Evolutionary conservation across 2,329 filamentous ascomycete genomes (phyloP), one percentile per base, ranked within the genome.

Genomic region (Hansfordia pulvinata): DNA sequence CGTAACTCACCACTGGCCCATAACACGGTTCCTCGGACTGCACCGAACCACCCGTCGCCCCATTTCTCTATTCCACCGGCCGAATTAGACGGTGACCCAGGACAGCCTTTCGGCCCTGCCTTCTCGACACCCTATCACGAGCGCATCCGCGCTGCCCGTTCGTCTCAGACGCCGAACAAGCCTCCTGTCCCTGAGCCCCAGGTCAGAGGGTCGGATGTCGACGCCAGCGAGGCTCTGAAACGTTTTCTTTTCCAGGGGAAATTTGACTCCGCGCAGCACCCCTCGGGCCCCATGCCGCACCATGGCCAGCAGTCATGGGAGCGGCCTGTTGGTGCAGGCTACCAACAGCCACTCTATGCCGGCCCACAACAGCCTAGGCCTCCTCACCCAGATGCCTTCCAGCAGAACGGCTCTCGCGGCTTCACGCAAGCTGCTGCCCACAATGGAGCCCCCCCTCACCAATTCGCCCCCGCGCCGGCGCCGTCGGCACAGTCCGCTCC

Each of bases 111-210:
- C 37, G 77, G 66, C 4, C 74, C 74, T 16, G 66, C 76, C 2
- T 81, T 82, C 46, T 75, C 77, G 4, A 77, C 75, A 1, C 69
- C 71, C 0, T 76, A 72, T 37, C 54, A 65, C 5, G 68, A 76
- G 32, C 64, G 71, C 22, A 73, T 76, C 31, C 62, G 60, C 30
- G 69, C 69, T 27, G 66, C 62, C 13, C 60, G 58, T n/a, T n/a
- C n/a, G n/a, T n/a, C n/a, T n/a, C n/a, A n/a, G n/a, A n/a, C n/a
- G n/a, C n/a, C n/a, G n/a, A n/a, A n/a, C n/a, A n/a, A n/a, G n/a
- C n/a, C n/a, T 18, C 37, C 38, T 22, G 22, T 24, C 7, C 35
- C 27, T 7, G 29, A n/a, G n/a, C n/a, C n/a, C n/a, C n/a, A n/a
- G n/a, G n/a, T n/a, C n/a, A n/a, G n/a, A n/a, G n/a, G n/a, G n/a